phyloP scores from a whole-genome alignment of 768 basidiomycete genomes.

The Leccinum subtestaceum region DNA sequence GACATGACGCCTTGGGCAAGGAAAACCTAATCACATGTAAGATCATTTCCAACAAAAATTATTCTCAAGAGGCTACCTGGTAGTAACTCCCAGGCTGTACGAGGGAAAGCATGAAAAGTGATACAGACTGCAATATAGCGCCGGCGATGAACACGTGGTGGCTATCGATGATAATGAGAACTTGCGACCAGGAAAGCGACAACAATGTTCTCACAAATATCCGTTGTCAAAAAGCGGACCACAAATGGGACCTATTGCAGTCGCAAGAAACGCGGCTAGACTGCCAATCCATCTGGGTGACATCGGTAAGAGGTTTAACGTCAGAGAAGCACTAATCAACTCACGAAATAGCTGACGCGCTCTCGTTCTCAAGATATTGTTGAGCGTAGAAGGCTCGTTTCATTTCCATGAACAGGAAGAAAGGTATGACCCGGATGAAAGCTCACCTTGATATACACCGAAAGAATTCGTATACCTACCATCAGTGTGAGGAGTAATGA shows the following conservation, averaged over 20 bases:
- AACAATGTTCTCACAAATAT: conserved; percentile 24
- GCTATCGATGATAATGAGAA: neutral
- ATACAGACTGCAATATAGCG: conserved; percentile 25
- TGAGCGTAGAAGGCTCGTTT: conserved; percentile 22
- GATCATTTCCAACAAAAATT: neutral
- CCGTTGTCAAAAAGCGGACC: conserved; percentile 27
- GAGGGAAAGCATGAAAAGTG: conserved; percentile 40
- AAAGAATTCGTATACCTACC: conserved; percentile 21
- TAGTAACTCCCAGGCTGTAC: conserved; percentile 34
- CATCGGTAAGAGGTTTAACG: neutral
- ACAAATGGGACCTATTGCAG: conserved; percentile 23
- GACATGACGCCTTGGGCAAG: conserved; percentile 43
- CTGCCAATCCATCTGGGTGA: conserved; percentile 28
- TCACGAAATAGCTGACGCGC: conserved; percentile 25
- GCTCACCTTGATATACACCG: conserved; percentile 29
- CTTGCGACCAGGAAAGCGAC: neutral
- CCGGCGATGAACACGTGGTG: conserved; percentile 19
- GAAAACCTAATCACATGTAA: conserved; percentile 31
- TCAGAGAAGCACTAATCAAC: neutral
- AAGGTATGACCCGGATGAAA: neutral
- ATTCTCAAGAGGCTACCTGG: conserved; percentile 23
- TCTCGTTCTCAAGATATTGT: conserved; percentile 21
- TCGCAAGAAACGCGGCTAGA: conserved; percentile 14
- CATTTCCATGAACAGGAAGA: neutral
- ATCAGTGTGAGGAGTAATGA: neutral